phyloP scores from a whole-genome alignment of 768 basidiomycete genomes.

The Dentipellis fragilis region DNA sequence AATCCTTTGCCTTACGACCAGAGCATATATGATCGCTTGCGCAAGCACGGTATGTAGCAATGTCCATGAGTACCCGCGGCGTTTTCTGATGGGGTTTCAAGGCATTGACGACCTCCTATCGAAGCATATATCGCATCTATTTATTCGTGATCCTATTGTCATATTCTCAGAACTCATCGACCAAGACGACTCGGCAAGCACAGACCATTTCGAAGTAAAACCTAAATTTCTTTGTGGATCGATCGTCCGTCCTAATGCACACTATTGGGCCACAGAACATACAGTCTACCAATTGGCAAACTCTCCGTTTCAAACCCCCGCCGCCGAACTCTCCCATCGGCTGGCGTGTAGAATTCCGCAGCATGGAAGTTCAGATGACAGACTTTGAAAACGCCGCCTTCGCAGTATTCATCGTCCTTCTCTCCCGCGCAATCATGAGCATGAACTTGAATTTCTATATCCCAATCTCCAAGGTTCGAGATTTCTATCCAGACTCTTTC shows the following conservation, averaged over 20 bases:
- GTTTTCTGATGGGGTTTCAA: conserved; percentile 20
- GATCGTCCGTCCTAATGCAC: neutral
- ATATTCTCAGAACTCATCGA: conserved; percentile 90
- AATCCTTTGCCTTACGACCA: conserved; percentile 71
- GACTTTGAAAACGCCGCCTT: conserved; percentile 99
- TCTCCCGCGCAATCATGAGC: conserved; percentile 87
- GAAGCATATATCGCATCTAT: conserved; percentile 89
- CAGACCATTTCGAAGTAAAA: conserved; percentile 89
- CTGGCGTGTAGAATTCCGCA: conserved; percentile 97
- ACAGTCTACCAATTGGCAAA: conserved; percentile 99
- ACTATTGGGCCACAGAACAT: conserved; percentile 59
- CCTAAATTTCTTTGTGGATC: neutral
- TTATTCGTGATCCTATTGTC: conserved; percentile 95
- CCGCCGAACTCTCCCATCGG: conserved; percentile 88
- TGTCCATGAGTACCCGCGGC: neutral
- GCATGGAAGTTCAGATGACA: conserved; percentile 98
- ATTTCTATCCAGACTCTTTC: neutral
- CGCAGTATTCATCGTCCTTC: conserved; percentile 86
- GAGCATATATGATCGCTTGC: conserved; percentile 59
- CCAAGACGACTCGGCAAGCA: conserved; percentile 80
- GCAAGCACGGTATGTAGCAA: conserved; percentile 54
- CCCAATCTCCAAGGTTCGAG: conserved; percentile 83
- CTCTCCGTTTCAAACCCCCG: conserved; percentile 95
- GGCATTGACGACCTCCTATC: conserved; percentile 82
- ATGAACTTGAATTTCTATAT: conserved; percentile 93